Conservation (phyloP, 2,329 filamentous ascomycete species). For the Bertia moriformis region DNA sequence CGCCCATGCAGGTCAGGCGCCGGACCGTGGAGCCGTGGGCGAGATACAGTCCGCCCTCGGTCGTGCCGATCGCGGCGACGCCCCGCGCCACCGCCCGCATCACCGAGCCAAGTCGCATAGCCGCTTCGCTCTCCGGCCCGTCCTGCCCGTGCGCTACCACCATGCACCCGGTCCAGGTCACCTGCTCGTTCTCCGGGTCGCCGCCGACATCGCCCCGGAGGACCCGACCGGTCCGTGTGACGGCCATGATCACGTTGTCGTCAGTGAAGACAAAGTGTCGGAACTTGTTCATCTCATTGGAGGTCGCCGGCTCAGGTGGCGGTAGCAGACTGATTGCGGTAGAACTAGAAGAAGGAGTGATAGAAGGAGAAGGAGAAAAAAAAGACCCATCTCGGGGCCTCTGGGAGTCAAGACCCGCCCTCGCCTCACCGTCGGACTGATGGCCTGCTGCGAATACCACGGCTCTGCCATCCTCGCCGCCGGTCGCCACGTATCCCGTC, state of each 20-base stretch:
- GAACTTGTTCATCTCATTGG: too few relatives aligned
- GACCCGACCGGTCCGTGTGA: not conserved
- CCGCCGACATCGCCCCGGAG: not conserved
- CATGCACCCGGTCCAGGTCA: not conserved
- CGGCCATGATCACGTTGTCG: not conserved
- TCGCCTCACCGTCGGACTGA: not conserved
- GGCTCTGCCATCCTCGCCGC: slow-evolving; percentile 70
- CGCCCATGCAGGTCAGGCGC: not conserved
- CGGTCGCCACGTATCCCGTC: slow-evolving; percentile 44
- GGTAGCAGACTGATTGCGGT: too few relatives aligned
- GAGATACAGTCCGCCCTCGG: not conserved
- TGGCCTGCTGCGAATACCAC: slow-evolving; percentile 21
- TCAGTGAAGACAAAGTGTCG: not conserved
- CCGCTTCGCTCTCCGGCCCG: not conserved
- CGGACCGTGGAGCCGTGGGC: not conserved
- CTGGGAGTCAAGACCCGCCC: not conserved
- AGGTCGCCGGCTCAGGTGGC: too few relatives aligned
- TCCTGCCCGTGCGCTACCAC: not conserved
- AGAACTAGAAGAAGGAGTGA: too few relatives aligned
- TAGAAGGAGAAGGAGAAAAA: too few relatives aligned
- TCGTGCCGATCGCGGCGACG: not conserved
- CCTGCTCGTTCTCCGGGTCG: not conserved
- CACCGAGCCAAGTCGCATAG: not conserved
- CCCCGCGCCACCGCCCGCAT: not conserved
- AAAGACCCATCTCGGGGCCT: slow-evolving; percentile 16